Conservation (phyloP, 2,329 filamentous ascomycete genomes). For the Phaeomoniella chlamydospora region DNA sequence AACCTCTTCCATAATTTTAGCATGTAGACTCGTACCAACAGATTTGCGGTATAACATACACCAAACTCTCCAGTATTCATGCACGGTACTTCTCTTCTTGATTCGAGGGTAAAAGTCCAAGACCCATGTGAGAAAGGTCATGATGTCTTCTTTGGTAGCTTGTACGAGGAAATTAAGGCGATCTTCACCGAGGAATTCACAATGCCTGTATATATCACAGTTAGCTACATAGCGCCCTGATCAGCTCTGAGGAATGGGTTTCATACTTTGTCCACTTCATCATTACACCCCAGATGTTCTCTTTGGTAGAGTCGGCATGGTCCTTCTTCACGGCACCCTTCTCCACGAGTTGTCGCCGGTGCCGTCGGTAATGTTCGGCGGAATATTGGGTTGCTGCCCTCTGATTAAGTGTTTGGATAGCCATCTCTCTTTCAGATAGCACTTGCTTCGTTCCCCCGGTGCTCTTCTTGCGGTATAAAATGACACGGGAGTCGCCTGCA, state of each 20-base stretch:
- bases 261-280: conserved; percentile 6
- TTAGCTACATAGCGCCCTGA: neutral
- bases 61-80: conserved; percentile 3
- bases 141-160: conserved; percentile 1
- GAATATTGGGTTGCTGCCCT: conserved; percentile 6
- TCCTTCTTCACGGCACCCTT: conserved; percentile 4
- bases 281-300: conserved; percentile 6
- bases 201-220: neutral
- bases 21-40: conserved; percentile 1
- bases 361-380: conserved; percentile 6
- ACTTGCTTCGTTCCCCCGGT: too few relatives aligned
- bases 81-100: conserved; percentile 1
- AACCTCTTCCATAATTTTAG: neutral
- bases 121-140: conserved; percentile 1
- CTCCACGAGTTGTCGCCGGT: conserved; percentile 3
- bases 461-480: too few relatives aligned
- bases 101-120: conserved; percentile 1
- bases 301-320: conserved; percentile 7
- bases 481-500: too few relatives aligned
- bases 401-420: conserved; percentile 2
- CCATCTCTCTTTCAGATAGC: too few relatives aligned
- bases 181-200: conserved; percentile 2
- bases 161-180: conserved; percentile 1
- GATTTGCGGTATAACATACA: conserved; percentile 3
- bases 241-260: neutral